Base-by-base conservation (phyloP, 495 filamentous ascomycete species). In the Xylaria castorea region DNA sequence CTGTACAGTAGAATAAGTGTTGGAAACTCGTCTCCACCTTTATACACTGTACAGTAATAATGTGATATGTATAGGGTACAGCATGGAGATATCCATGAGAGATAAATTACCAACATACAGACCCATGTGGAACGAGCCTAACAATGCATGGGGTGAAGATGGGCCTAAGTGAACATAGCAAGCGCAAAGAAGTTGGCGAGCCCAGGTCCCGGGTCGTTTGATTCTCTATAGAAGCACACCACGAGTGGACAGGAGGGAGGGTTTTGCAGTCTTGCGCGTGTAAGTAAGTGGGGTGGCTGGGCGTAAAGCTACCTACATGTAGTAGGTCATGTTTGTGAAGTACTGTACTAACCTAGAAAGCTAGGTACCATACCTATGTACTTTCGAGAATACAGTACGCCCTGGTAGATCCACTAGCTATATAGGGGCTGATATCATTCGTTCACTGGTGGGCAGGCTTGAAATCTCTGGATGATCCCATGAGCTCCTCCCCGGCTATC, bases 381-480 rank as follows among this genome's bases (percentile, higher is more conserved):
- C 44, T 67, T 65, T 67, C 64, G 64, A 67, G 64, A 58, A 58
- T 9, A 68, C 44, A n/a, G n/a, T n/a, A n/a, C 9, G 50, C 42
- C 66, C 36, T 42, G 44, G 66, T 16, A 69, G 53, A 27, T 61
- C 53, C 36, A 68, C 51, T 25, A 60, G 34, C 36, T 46, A 42
- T 20, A 34, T 36, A 36, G 34, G 25, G 51, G 22, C 40, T 18
- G 32, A 65, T 71, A 20, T 30, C 34, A 71, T 65, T 57, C 69
- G 69, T 36, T 46, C 34, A 62, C 57, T 64, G 40, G 22, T 16
- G 18, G 46, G 30, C 46, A 61, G 58, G n/a, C 58, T 38, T 55
- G 48, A 71, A 71, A 71, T 71, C 61, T 71, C 60, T 71, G 46
- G 69, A 22, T 71, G 69, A 46, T 71, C 69, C 46, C 69, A 71